Percentiles rank a stretch among this genome's conserved stretches.
phyloP scores from a whole-genome alignment of 352 stramenopile species.

The Phytopythium montanum region DNA sequence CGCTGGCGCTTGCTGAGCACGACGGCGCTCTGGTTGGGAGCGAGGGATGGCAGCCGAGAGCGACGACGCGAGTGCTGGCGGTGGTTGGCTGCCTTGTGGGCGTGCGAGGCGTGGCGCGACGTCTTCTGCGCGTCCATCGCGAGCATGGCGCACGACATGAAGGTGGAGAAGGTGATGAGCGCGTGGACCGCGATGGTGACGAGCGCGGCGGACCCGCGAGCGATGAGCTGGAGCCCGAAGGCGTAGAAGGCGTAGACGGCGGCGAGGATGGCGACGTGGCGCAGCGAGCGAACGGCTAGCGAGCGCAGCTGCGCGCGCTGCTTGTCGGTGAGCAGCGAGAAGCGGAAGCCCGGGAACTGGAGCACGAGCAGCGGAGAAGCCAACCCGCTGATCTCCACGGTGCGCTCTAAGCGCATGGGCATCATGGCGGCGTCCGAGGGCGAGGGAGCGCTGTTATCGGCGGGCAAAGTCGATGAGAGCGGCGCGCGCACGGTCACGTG shows the following conservation, averaged over 20 bases:
- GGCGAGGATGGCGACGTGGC: conserved; percentile 22
- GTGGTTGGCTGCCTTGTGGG: background rate
- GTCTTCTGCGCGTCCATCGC: conserved; percentile 17
- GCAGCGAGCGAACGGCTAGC: conserved; percentile 23
- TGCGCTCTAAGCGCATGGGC: conserved; percentile 12
- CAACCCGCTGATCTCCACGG: conserved; percentile 18
- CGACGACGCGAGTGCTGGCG: background rate
- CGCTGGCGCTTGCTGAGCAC: conserved; percentile 8
- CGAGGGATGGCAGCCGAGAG: conserved; percentile 24
- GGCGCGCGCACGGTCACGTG: conserved; percentile 3
- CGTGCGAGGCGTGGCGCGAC: background rate
- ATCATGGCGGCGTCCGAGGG: background rate
- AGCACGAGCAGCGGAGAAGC: conserved; percentile 51
- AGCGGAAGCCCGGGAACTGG: conserved; percentile 54
- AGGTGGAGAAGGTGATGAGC: conserved; percentile 54
- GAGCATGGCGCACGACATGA: conserved; percentile 36
- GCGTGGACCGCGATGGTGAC: conserved; percentile 28
- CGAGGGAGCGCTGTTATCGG: background rate
- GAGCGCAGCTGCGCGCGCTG: conserved; percentile 4
- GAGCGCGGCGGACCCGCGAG: conserved; percentile 19
- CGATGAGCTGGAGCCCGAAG: conserved; percentile 23
- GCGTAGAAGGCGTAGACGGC: conserved; percentile 24
- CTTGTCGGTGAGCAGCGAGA: conserved; percentile 29
- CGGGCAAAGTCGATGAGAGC: background rate
- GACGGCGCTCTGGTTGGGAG: conserved; percentile 7